phyloP scores from a whole-genome alignment of 805 yeast genomes.

The Metschnikowia gelsemii region DNA sequence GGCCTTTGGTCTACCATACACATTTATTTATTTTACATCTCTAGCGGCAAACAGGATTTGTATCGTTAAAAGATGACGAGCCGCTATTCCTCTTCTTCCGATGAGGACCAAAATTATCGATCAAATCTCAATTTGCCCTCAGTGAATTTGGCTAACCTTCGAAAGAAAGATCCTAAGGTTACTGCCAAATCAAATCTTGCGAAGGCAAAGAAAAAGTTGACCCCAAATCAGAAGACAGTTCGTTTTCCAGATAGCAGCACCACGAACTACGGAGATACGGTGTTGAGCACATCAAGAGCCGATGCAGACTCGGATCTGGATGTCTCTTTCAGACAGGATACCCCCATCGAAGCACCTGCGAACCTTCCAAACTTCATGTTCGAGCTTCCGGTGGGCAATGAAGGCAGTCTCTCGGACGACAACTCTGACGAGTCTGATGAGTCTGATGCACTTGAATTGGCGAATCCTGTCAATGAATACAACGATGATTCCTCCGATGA shows the following conservation, averaged over 20 bases:
- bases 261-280: slow-evolving; percentile 27
- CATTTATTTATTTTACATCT: not conserved
- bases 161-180: slow-evolving; percentile 17
- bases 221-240: slow-evolving; percentile 24
- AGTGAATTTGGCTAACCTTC: slow-evolving; percentile 30
- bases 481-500: slow-evolving; percentile 21
- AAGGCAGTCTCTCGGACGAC: slow-evolving; percentile 8
- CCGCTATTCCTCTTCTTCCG: slow-evolving; percentile 25
- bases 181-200: slow-evolving; percentile 19
- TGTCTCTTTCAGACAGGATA: slow-evolving; percentile 4
- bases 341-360: slow-evolving; percentile 4
- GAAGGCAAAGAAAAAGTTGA: slow-evolving; percentile 24
- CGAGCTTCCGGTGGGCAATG: slow-evolving; percentile 8
- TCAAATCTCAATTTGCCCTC: slow-evolving; percentile 34
- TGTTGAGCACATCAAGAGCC: slow-evolving; percentile 22
- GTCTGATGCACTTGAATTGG: slow-evolving; percentile 9
- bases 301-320: slow-evolving; percentile 22
- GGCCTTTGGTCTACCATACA: too few relatives aligned
- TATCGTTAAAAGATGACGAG: slow-evolving; percentile 1
- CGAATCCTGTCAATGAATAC: slow-evolving; percentile 12
- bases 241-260: slow-evolving; percentile 35
- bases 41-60: not conserved
- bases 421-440: slow-evolving; percentile 9
- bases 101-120: slow-evolving; percentile 29
- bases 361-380: slow-evolving; percentile 19